A percentile compares a stretch with the other conserved stretches of the same genome.
Evolutionary conservation across 2,329 filamentous ascomycete genomes (phyloP).

Genomic region (Canariomyces notabilis): DNA sequence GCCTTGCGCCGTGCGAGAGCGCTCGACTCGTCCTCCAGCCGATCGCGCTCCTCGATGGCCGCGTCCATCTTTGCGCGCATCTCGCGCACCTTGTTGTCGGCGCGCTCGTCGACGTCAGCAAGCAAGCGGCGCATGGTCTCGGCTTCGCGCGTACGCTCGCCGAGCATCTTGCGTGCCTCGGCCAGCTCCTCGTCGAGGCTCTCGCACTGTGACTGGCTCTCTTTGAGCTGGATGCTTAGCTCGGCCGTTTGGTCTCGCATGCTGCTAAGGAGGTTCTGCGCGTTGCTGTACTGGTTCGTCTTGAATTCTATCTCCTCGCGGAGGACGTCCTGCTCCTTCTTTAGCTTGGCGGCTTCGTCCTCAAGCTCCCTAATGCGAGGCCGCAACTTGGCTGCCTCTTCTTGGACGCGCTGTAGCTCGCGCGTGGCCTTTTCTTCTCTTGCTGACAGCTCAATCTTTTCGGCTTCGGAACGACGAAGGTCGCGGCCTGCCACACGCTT

Average conservation of each 20-base stretch:
- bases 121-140: conserved; percentile 92
- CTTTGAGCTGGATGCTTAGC: conserved; percentile 85
- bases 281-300: conserved; percentile 76
- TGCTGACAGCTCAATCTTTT: conserved; percentile 72
- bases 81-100: conserved; percentile 77
- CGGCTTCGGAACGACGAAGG: conserved; percentile 69
- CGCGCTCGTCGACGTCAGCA: conserved; percentile 76
- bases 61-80: conserved; percentile 85
- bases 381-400: conserved; percentile 65
- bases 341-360: conserved; percentile 63
- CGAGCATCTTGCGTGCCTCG: conserved; percentile 80
- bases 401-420: conserved; percentile 67
- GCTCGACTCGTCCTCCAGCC: conserved; percentile 84
- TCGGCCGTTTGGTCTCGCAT: conserved; percentile 92
- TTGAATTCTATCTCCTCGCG: conserved; percentile 81
- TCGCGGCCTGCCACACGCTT: conserved; percentile 70
- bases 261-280: conserved; percentile 79
- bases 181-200: conserved; percentile 86
- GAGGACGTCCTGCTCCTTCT: conserved; percentile 60
- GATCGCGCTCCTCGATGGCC: conserved; percentile 88
- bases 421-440: conserved; percentile 64
- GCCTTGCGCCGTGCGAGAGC: conserved; percentile 69
- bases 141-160: conserved; percentile 82
- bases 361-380: conserved; percentile 63
- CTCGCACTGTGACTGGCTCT: conserved; percentile 75